Conservation (phyloP, 768 basidiomycete genomes). For the Cubamyces sp. region DNA sequence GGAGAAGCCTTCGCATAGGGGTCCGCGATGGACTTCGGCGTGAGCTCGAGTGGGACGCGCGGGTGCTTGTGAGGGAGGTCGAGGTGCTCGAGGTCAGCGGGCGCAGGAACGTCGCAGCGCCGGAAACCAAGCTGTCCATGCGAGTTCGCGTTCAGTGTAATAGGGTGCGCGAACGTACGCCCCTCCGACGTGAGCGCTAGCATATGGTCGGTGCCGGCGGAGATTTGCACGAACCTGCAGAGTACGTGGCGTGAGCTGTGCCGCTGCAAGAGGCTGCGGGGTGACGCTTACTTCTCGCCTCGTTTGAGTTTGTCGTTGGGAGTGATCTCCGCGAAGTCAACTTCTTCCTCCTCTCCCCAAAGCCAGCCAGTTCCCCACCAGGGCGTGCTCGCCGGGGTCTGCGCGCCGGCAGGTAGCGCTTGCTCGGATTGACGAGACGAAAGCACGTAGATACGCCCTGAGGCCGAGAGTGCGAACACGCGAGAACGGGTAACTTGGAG, state of each 20-base stretch:
- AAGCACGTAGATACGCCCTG: slow-evolving; percentile 76
- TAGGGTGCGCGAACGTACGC: slow-evolving; percentile 78
- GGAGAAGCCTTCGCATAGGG: slow-evolving; percentile 53
- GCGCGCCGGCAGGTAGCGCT: slow-evolving; percentile 40
- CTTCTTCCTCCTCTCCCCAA: slow-evolving; percentile 52
- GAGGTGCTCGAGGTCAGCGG: slow-evolving; percentile 30
- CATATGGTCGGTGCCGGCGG: slow-evolving; percentile 72
- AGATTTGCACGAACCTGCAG: slow-evolving; percentile 70
- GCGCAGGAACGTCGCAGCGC: slow-evolving; percentile 54
- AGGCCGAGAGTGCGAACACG: slow-evolving; percentile 78
- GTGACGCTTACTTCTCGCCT: slow-evolving; percentile 62
- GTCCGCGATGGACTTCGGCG: slow-evolving; percentile 57
- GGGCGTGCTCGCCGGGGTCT: slow-evolving; percentile 48
- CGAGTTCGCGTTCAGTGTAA: slow-evolving; percentile 73
- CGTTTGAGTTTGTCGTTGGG: slow-evolving; percentile 58
- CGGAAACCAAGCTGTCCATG: slow-evolving; percentile 85
- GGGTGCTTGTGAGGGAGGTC: slow-evolving; percentile 26
- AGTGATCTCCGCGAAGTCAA: slow-evolving; percentile 64
- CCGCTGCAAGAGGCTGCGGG: background rate
- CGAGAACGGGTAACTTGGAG: slow-evolving; percentile 62
- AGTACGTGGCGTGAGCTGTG: background rate
- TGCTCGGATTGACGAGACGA: slow-evolving; percentile 57
- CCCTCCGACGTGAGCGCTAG: slow-evolving; percentile 75
- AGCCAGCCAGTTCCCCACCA: slow-evolving; percentile 71
- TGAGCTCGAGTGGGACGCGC: slow-evolving; percentile 54